A percentile compares a stretch with the other conserved stretches of the same genome.
phyloP scores from a whole-genome alignment of 2,329 filamentous ascomycete species.

The Magnaporthiopsis poae region DNA sequence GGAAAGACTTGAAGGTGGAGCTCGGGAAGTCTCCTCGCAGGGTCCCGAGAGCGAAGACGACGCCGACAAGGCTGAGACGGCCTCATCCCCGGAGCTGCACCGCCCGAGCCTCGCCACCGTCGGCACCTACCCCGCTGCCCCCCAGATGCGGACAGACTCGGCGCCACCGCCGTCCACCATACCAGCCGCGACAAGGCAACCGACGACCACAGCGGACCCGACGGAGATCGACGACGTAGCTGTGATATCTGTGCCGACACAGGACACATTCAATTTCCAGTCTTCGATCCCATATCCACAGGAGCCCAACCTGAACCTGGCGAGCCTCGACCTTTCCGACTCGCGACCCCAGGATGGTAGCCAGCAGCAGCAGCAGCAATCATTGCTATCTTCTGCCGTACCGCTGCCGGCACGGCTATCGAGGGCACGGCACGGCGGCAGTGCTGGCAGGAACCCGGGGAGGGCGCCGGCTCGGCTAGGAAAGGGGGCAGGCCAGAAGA shows the following conservation, averaged over 20 bases:
- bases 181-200: conserved; percentile 11
- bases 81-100: conserved; percentile 48
- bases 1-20: conserved; percentile 57
- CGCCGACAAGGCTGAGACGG: conserved; percentile 49
- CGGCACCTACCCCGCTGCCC: conserved; percentile 5
- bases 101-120: conserved; percentile 27
- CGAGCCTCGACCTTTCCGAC: conserved; percentile 51
- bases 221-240: conserved; percentile 16
- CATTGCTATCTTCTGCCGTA: conserved; percentile 9
- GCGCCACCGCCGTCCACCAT: conserved; percentile 19
- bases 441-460: conserved; percentile 17
- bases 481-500: conserved; percentile 59
- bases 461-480: conserved; percentile 37
- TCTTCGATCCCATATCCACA: conserved; percentile 51
- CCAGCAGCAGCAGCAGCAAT: conserved; percentile 16
- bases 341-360: conserved; percentile 30
- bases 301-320: conserved; percentile 49
- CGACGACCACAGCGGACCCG: conserved; percentile 9
- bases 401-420: conserved; percentile 9
- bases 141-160: conserved; percentile 28
- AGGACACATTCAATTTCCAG: conserved; percentile 60
- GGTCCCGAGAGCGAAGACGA: conserved; percentile 45
- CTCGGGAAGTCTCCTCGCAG: conserved; percentile 27
- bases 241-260: conserved; percentile 39
- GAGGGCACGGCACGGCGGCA: conserved; percentile 14